Conservation (phyloP, 768 basidiomycete species). For the Lactarius pseudohatsudake region DNA sequence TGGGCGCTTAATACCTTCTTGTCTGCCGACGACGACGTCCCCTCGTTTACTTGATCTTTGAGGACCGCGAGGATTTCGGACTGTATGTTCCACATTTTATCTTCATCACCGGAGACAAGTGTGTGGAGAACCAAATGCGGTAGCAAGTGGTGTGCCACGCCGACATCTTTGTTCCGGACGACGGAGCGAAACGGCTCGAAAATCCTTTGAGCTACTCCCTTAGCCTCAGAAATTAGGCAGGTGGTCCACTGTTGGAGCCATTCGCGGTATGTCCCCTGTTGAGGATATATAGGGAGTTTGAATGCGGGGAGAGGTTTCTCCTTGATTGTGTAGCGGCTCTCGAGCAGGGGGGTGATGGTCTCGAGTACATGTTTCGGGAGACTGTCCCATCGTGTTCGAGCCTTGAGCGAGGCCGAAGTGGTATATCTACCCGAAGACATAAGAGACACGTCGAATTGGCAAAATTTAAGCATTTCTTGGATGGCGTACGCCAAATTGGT, state of each 20-base stretch:
- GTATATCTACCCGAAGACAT: constrained; percentile 51
- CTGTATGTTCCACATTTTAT: constrained; percentile 63
- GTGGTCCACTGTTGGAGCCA: constrained; percentile 93
- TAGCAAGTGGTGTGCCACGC: constrained; percentile 88
- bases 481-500: constrained; percentile 86
- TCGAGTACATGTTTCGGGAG: constrained; percentile 84
- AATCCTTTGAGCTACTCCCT: constrained; percentile 59
- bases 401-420: constrained; percentile 56
- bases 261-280: constrained; percentile 82
- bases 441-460: constrained; percentile 79
- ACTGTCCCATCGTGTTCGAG: constrained; percentile 72
- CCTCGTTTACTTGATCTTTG: constrained; percentile 75
- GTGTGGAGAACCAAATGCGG: constrained; percentile 90
- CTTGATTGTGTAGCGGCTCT: constrained; percentile 54
- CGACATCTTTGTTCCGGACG: constrained; percentile 84
- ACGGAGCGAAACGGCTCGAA: constrained; percentile 79
- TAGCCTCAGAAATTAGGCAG: constrained; percentile 69
- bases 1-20: constrained; percentile 93
- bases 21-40: constrained; percentile 61
- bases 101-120: constrained; percentile 69
- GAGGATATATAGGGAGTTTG: constrained; percentile 76
- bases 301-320: constrained; percentile 35
- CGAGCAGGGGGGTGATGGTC: constrained; percentile 81
- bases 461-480: constrained; percentile 86
- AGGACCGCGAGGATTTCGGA: constrained; percentile 79